Base-by-base conservation (phyloP, 2,329 filamentous ascomycete species). In the Gnomoniopsis smithogilvyi region DNA sequence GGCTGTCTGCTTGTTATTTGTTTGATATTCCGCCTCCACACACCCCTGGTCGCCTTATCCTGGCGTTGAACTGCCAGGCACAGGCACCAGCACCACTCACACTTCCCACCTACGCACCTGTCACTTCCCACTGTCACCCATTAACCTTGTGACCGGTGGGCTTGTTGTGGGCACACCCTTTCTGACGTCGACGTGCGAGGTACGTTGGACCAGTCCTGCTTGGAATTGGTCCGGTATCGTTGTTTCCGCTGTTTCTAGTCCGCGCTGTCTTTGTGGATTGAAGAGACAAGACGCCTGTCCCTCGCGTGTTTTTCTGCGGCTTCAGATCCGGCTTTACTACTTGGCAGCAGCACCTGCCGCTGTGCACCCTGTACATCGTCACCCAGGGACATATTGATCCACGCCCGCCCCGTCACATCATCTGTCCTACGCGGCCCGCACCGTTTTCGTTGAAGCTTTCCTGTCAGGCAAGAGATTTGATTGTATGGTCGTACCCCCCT, bases 341-440 rank as follows among this genome's bases (percentile, higher is more conserved):
- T 55, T 33, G 43, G 59, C 59, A 33, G 49, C 59, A 45, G 38
- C 52, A 47, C 41, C 38, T 52, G 56, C 56, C 59, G 56, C 59
- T 50, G 59, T 61, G 43, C 55, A 56, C 56, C 55, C 55, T 52
- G 55, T 52, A 58, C 30, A 55, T 38, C 51, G 48, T 61, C 58
- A 53, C 50, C 46, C 45, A 45, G 41, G 38, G 30, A 36, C 47
- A 38, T 51, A 26, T 50, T 50, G 55, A 58, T 58, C 46, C 59
- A 54, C 56, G 59, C 56, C 21, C 53, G 59, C 45, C 56, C 56
- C 50, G 56, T 59, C 59, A 61, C 48, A 61, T 61, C 56, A 51
- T 54, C 56, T 54, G 56, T 61, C 56, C 48, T 56, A 55, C 56
- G 56, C 59, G 59, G 59, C 52, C 56, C 56, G 59, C 56, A 61